phyloP scores from a whole-genome alignment of 2,329 filamentous ascomycete species.

The Fusarium ramigenum region DNA sequence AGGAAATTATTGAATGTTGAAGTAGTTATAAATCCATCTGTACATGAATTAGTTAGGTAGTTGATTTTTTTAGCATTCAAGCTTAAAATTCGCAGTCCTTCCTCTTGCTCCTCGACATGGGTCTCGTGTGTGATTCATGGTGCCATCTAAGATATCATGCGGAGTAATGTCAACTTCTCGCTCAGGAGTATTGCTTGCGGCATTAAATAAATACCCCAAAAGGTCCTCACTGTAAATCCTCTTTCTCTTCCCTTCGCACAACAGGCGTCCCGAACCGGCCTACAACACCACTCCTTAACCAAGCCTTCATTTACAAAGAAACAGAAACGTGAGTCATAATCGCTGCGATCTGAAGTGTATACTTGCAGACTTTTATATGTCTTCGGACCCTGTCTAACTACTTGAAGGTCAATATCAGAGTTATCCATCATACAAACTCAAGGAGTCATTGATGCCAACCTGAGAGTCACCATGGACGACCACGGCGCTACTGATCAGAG shows the following conservation, averaged over 20 bases:
- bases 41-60: rapidly evolving
- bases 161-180: not conserved
- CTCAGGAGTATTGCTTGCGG: not conserved
- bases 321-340: not conserved
- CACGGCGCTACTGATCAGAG: not conserved
- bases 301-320: not conserved
- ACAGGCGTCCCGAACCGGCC: not conserved
- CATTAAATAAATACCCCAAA: not conserved
- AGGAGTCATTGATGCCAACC: not conserved
- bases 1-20: rapidly evolving
- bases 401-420: not conserved
- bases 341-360: too few species aligned
- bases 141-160: not conserved
- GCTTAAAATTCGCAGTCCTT: not conserved
- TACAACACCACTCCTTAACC: too few species aligned
- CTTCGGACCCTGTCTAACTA: not conserved
- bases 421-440: not conserved
- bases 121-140: not conserved
- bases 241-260: not conserved
- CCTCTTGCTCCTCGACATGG: not conserved
- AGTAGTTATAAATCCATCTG: rapidly evolving
- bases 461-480: not conserved
- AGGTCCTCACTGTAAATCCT: not conserved
- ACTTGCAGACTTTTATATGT: not conserved
- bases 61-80: too few species aligned